These are phyloP conservation scores for Lanmaoa rubissima DNA, from an alignment of 768 basidiomycete genomes.

Conservation along the genomic window DNA sequence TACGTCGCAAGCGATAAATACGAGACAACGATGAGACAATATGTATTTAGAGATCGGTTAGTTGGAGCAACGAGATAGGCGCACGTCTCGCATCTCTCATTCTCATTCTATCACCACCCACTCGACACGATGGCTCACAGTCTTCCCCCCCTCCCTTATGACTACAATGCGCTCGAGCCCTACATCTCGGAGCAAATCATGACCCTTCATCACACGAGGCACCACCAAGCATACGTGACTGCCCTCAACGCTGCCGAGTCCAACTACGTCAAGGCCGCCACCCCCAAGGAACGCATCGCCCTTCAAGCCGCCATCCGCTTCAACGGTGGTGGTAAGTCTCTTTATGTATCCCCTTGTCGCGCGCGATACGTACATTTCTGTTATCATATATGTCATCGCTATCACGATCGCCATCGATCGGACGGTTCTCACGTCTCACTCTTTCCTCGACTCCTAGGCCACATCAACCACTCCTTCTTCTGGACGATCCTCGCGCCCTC, in stretches of 20 bases:
- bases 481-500: constrained; percentile 90
- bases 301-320: constrained; percentile 93
- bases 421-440: background rate
- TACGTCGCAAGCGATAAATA: constrained; percentile 9
- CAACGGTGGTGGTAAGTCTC: constrained; percentile 85
- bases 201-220: constrained; percentile 92
- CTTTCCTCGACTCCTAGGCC: constrained; percentile 43
- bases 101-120: constrained; percentile 7
- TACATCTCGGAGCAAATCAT: constrained; percentile 91
- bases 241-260: constrained; percentile 88
- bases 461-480: constrained; percentile 95
- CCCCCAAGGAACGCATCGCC: constrained; percentile 78
- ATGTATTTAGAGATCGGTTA: background rate
- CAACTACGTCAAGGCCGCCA: constrained; percentile 60
- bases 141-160: constrained; percentile 73
- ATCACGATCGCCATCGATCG: constrained; percentile 8
- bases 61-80: background rate
- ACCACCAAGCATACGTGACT: constrained; percentile 94
- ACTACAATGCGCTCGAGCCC: constrained; percentile 91
- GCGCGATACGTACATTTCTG: background rate
- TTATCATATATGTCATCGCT: constrained; percentile 11
- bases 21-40: constrained; percentile 9
- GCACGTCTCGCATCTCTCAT: background rate
- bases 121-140: constrained; percentile 42
- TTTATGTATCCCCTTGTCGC: background rate